Conservation (phyloP, 768 basidiomycete species). For the Rubroboletus pulcherrimus region DNA sequence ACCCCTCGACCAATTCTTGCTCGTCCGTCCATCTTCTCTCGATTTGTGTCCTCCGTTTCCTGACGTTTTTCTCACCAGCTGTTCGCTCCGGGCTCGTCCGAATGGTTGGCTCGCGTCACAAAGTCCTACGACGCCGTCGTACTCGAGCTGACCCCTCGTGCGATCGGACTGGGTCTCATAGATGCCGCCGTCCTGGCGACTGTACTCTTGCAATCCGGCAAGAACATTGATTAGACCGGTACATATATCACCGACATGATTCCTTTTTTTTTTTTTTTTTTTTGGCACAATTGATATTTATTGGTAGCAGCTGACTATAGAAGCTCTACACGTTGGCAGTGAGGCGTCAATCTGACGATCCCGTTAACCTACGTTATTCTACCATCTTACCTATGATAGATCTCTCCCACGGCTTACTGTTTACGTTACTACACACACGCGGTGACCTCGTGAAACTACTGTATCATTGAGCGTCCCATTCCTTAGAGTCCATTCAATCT, state of each 20-base stretch:
- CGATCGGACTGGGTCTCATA: conserved; percentile 51
- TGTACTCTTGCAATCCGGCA: conserved; percentile 56
- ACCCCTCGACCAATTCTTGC: conserved; percentile 50
- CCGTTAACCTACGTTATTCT: background rate
- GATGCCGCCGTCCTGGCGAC: conserved; percentile 50
- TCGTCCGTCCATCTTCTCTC: conserved; percentile 12
- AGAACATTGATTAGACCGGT: conserved; percentile 49
- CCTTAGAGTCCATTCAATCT: background rate
- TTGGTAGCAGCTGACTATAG: background rate
- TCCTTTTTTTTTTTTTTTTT: background rate
- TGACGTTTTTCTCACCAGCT: conserved; percentile 35
- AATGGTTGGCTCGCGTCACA: conserved; percentile 50
- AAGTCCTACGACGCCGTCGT: conserved; percentile 41
- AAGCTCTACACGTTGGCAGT: background rate
- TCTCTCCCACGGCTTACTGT: background rate
- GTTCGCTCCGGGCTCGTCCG: conserved; percentile 37
- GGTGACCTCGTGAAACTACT: too few species aligned
- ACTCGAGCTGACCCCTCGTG: conserved; percentile 55
- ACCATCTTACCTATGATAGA: background rate
- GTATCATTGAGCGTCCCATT: background rate
- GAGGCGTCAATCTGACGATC: background rate
- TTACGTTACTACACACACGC: background rate
- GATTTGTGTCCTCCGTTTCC: background rate
- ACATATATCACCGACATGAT: background rate
- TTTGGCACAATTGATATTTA: background rate